Evolutionary conservation across 192 early-diverging fungal genomes (phyloP), one percentile per base, ranked within the genome.

Genomic region (Backusella morwellensis): DNA sequence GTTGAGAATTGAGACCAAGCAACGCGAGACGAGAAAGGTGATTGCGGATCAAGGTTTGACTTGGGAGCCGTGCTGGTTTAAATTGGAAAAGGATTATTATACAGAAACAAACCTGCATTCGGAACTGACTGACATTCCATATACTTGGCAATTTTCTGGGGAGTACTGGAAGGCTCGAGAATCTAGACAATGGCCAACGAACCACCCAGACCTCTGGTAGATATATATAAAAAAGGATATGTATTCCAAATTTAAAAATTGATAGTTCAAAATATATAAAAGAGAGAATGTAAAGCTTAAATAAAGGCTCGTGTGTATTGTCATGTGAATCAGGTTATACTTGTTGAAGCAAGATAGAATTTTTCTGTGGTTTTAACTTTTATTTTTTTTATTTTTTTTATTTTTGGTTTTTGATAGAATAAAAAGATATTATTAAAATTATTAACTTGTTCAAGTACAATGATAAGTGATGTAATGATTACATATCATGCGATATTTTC

Each of bases 101-200:
- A 77, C 77, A 6, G 75, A 84, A 15, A 92, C 91, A 17, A 63
- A 83, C 11, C 21, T 59, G 2, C 95, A 92, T 90, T 83, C 71
- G 32, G 89, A 93, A 3, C 84, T 87, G 70, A 88, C 88, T 75
- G 79, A 82, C 41, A 6, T 84, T 75, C 78, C 82, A 7, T 77
- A 82, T 1, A 34, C 84, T 40, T 98, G 96, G 96, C 73, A 82
- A 47, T 98, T 96, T 83, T 91, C 91, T 68, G 95, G 94, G 19
- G 93, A 91, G 3, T 97, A 97, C 84, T 97, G 93, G 93, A 90
- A 90, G 42, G 79, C 87, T 7, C 84, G 90, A 9, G 86, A 87
- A 29, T 59, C 59, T 50, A 68, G 63, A 80, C 70, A 68, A 80
- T 83, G 67, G 78, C 80, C 38, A 85, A 80, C 66, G 32, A 59